phyloP scores from a whole-genome alignment of 352 stramenopile genomes.

The Globisporangium viniferum region DNA sequence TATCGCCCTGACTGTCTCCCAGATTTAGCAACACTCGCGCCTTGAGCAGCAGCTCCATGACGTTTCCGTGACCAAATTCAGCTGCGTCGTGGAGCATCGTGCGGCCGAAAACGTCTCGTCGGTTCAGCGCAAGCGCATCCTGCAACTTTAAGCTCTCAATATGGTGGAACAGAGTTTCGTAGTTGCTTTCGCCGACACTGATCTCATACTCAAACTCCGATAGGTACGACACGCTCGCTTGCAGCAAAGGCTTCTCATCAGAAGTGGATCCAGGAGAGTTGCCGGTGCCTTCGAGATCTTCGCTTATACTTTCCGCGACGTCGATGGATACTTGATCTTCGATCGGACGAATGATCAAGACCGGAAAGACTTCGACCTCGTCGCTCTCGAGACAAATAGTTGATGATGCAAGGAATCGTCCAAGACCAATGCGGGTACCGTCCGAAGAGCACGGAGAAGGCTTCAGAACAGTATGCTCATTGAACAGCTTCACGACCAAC shows the following conservation, averaged over 20 bases:
- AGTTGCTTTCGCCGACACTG: constrained; percentile 54
- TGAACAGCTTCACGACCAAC: constrained; percentile 35
- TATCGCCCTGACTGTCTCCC: constrained; percentile 42
- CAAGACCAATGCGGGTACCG: constrained; percentile 22
- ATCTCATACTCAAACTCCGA: constrained; percentile 61
- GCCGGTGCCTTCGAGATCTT: neutral
- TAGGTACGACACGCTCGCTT: constrained; percentile 39
- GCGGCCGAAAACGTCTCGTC: constrained; percentile 44
- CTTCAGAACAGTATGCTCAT: constrained; percentile 34
- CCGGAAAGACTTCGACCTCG: constrained; percentile 64
- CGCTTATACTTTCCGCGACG: neutral
- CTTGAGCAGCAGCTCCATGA: constrained; percentile 54
- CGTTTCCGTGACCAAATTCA: constrained; percentile 45
- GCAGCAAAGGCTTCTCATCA: neutral
- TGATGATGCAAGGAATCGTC: constrained; percentile 42
- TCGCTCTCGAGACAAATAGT: constrained; percentile 50
- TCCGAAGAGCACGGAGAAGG: constrained; percentile 28
- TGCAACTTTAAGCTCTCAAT: constrained; percentile 27
- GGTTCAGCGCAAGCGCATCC: constrained; percentile 48
- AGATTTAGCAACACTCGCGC: constrained; percentile 38
- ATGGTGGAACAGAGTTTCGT: constrained; percentile 52
- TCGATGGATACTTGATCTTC: constrained; percentile 19
- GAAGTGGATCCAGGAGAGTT: neutral
- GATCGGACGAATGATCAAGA: constrained; percentile 49
- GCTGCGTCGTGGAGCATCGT: constrained; percentile 65